Conservation (phyloP, 257 asterid genomes). For the Solanum chmielewskii region DNA sequence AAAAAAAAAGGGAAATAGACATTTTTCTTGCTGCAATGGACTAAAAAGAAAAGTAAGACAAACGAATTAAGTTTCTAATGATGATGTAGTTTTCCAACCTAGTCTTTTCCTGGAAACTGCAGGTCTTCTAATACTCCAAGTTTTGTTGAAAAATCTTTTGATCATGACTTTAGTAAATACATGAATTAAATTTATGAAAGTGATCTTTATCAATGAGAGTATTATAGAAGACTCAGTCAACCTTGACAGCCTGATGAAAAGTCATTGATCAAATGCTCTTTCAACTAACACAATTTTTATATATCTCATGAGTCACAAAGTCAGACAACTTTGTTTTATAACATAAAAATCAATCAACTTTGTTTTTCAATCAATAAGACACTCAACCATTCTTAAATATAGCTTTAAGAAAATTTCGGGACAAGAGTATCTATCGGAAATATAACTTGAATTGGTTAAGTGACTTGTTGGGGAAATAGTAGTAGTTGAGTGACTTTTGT, state of each 20-base stretch:
- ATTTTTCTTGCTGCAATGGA: background rate
- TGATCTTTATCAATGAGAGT: background rate
- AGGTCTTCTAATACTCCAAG: background rate
- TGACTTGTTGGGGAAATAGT: background rate
- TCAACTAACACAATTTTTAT: background rate
- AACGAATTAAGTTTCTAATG: background rate
- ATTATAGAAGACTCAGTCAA: background rate
- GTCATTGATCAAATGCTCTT: background rate
- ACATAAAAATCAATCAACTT: background rate
- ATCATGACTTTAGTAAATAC: background rate
- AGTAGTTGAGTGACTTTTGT: background rate
- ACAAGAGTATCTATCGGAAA: background rate
- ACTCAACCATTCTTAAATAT: background rate
- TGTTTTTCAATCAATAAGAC: background rate
- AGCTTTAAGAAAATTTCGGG: background rate
- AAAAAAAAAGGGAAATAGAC: background rate
- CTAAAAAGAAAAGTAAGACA: background rate
- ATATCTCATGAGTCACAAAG: background rate
- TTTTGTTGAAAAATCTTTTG: background rate
- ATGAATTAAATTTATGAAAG: background rate
- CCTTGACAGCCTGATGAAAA: background rate
- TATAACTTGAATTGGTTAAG: background rate
- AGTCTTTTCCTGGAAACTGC: background rate
- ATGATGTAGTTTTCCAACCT: background rate
- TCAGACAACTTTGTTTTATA: background rate